These are phyloP conservation scores for Ceratonia siliqua DNA, from an alignment of 306 rosid genomes.

Conservation along the genomic window DNA sequence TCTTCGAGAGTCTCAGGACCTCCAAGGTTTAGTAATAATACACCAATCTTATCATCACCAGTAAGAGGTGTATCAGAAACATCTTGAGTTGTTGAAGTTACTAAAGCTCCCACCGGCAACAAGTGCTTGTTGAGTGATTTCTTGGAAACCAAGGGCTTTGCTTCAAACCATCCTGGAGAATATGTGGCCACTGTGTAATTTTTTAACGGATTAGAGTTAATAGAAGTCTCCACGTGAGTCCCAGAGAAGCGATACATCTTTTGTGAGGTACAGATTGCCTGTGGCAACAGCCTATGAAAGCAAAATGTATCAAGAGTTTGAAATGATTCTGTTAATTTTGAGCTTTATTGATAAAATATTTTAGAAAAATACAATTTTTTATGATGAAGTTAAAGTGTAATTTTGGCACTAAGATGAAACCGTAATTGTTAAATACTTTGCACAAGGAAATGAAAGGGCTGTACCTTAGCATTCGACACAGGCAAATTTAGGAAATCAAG, in stretches of 20 bases:
- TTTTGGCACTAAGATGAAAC: constrained; percentile 4
- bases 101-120: constrained; percentile 67
- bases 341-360: constrained; percentile 20
- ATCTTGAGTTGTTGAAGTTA: constrained; percentile 53
- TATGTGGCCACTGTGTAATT: constrained; percentile 39
- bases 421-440: not conserved
- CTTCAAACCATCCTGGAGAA: constrained; percentile 50
- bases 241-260: constrained; percentile 52
- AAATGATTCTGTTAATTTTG: constrained; percentile 7
- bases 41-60: constrained; percentile 80
- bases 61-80: constrained; percentile 48
- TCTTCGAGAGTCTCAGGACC: constrained; percentile 98
- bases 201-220: constrained; percentile 43
- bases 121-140: constrained; percentile 50
- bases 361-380: not conserved
- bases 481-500: constrained; percentile 2
- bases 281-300: constrained; percentile 54
- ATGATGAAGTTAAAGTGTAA: constrained; percentile 7
- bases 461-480: constrained; percentile 11
- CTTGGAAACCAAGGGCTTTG: constrained; percentile 55
- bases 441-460: constrained; percentile 20
- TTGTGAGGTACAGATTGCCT: constrained; percentile 53
- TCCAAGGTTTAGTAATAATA: constrained; percentile 89
- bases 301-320: constrained; percentile 13
- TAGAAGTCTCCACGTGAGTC: constrained; percentile 45